phyloP scores from a whole-genome alignment of 257 asterid genomes.

The Fraxinus excelsior region DNA sequence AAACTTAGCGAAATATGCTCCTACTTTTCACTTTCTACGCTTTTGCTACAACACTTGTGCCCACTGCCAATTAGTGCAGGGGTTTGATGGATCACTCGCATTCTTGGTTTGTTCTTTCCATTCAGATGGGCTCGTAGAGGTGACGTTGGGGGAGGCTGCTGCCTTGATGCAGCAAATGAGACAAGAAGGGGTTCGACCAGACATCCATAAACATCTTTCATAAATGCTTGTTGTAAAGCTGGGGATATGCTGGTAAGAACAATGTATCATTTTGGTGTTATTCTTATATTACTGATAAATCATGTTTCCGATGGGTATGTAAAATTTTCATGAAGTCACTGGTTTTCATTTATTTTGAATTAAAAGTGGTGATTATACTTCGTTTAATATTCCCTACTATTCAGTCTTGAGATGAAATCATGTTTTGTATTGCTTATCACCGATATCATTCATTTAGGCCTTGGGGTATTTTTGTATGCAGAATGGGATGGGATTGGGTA shows the following conservation, averaged over 20 bases:
- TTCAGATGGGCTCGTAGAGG: constrained; percentile 99
- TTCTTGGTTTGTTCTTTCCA: constrained; percentile 8
- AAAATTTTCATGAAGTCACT: neutral
- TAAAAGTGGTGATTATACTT: neutral
- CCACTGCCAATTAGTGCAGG: neutral
- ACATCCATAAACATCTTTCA: constrained; percentile 89
- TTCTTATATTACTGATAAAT: constrained; percentile 1
- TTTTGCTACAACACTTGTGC: neutral
- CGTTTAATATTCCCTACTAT: neutral
- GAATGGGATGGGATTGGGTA: neutral
- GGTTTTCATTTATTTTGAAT: neutral
- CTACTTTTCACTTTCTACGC: neutral
- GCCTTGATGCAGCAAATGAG: constrained; percentile 99
- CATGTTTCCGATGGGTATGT: neutral
- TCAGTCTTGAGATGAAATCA: neutral
- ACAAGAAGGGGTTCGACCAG: constrained; percentile 84
- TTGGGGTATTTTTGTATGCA: neutral
- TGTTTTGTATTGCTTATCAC: neutral
- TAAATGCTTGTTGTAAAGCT: constrained; percentile 94
- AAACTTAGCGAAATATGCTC: neutral
- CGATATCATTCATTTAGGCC: neutral
- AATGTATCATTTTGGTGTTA: constrained; percentile 4
- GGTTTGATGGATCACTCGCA: neutral
- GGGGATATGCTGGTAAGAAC: constrained; percentile 89
- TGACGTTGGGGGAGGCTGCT: constrained; percentile 99